These are phyloP conservation scores for Fagopyrum tataricum DNA, from an alignment of 148 eudicot species.

Conservation along the genomic window DNA sequence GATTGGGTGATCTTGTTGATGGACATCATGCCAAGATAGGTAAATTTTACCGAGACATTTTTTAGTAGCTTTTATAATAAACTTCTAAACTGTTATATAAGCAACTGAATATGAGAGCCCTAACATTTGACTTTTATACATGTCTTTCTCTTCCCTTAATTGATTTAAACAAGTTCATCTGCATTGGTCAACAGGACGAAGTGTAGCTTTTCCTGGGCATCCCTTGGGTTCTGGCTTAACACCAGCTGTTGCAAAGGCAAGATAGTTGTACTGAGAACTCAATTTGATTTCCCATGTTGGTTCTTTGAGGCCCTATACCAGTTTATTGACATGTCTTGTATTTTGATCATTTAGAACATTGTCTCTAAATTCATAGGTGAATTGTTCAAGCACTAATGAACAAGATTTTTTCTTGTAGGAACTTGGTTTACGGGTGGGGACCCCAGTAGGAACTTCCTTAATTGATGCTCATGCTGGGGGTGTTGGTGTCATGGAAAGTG, in stretches of 20 bases:
- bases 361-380: background rate
- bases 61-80: background rate
- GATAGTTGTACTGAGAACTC: conserved; percentile 33
- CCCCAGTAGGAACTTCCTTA: conserved; percentile 90
- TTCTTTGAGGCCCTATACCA: conserved; percentile 24
- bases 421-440: conserved; percentile 69
- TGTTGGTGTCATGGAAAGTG: conserved; percentile 94
- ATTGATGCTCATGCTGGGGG: conserved; percentile 99
- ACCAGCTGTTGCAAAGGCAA: conserved; percentile 90
- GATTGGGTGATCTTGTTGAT: conserved; percentile 89
- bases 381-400: background rate
- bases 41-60: conserved; percentile 18
- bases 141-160: background rate
- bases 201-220: conserved; percentile 99
- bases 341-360: background rate
- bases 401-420: conserved; percentile 43
- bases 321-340: background rate
- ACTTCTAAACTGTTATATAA: background rate
- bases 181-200: conserved; percentile 55
- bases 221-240: conserved; percentile 94
- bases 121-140: background rate
- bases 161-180: conserved; percentile 4
- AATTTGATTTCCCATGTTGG: conserved; percentile 24
- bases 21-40: conserved; percentile 99
- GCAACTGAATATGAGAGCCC: background rate